Base-by-base conservation (phyloP, 2,329 filamentous ascomycete species). In the Stagonosporopsis rhizophila region DNA sequence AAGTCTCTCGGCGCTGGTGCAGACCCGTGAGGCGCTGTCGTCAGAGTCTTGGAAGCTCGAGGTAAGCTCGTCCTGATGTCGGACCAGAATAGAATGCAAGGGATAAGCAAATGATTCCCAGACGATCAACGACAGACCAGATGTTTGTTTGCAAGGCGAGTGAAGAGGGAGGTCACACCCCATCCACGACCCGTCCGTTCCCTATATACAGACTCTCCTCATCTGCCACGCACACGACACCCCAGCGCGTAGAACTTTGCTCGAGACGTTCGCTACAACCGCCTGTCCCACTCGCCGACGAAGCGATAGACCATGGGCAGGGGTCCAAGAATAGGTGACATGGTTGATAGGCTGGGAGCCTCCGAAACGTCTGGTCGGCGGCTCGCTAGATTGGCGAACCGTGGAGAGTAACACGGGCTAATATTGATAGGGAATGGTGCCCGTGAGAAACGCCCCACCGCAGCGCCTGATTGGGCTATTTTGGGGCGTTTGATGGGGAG, bases 391-490 rank as follows among this genome's bases (percentile, higher is more conserved):
- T 56, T 52, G 47, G 25, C 47, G 19, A 52, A 47, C 53, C 32
- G 34, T 25, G 25, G 12, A 25, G 35, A 46, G 12, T 5, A 5
- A 38, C 46, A 19, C 47, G n/a, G 2, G 40, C 40, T 44, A 44
- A 17, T 11, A 8, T 19, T 3, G 19, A n/a, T 23, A 14, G 28
- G 28, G 42, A 2, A 45, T 32, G 32, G 47, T 44, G 50, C 32
- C 53, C 53, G 53, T 25, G 12, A 6, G 6, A 5, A 6, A 2
- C 15, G 49, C 35, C 38, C 55, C 55, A 49, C 55, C n/a, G 9
- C 49, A 58, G 55, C 55, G 55, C 44, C 55, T 58, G 55, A 58
- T 58, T 58, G 44, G 55, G 55, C 39, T 58, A 58, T 58, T 58
- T 56, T 57, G 44, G 44, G 54, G 54, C 32, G 27, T 44, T 49